These are phyloP conservation scores for Scedosporium dehoogii DNA, from an alignment of 2,329 filamentous ascomycete species.

Conservation along the genomic window DNA sequence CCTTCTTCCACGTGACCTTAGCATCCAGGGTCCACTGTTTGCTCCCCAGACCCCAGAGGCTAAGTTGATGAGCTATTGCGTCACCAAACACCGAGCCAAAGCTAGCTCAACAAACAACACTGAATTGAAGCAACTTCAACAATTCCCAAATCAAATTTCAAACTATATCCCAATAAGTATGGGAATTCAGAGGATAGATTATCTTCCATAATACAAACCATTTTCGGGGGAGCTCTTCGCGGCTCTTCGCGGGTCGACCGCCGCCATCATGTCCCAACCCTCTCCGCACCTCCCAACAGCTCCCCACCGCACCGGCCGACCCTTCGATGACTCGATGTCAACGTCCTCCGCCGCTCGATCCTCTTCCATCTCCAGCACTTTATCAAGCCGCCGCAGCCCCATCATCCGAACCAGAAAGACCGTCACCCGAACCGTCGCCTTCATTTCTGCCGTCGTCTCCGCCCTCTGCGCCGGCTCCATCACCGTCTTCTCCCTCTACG, in stretches of 20 bases:
- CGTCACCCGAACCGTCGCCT: conserved; percentile 35
- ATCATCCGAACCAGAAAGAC: conserved; percentile 15
- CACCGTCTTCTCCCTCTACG: conserved; percentile 89
- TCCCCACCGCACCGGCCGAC: neutral
- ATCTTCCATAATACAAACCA: neutral
- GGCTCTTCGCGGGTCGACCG: neutral
- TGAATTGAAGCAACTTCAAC: no score
- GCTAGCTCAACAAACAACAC: no score
- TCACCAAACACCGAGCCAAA: no score
- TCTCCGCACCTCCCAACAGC: neutral
- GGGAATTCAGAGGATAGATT: neutral
- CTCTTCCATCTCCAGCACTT: neutral
- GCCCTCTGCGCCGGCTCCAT: conserved; percentile 81
- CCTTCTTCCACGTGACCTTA: no score
- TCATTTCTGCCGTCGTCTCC: conserved; percentile 42
- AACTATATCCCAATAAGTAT: no score
- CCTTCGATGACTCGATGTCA: neutral
- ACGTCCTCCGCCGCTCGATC: conserved; percentile 2
- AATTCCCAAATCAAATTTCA: no score
- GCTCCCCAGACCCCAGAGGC: no score
- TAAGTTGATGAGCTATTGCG: no score
- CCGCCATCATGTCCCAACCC: neutral
- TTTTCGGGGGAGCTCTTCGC: conserved; percentile 21
- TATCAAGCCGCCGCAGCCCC: conserved; percentile 5
- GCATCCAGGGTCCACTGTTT: no score